Evolutionary conservation across 2,329 filamentous ascomycete genomes (phyloP), one percentile per base, ranked within the genome.

Genomic region (Pseudogymnoascus sp.): DNA sequence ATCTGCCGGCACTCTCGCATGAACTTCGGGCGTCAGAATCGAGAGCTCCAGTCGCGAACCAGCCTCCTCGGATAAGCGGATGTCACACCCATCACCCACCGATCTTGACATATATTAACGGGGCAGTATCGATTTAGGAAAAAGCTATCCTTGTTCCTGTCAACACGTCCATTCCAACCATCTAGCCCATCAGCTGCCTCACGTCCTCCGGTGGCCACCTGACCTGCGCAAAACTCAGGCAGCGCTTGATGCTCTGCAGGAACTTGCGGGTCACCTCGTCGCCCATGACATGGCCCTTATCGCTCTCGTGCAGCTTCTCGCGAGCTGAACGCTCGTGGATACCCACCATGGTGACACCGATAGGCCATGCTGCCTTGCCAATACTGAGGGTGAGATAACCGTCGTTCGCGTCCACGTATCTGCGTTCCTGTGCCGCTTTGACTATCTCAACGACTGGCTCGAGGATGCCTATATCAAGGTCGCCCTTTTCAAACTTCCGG

Each of bases 291-390:
- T 99, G 92, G 3, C 92, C 94, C 69, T 91, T 87, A 69, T 87
- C 84, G 61, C 86, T 87, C 72, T 94, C 84, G 71, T 97, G 92
- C 62, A 99, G 77, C 75, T 99, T 99, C 75, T 99, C 94, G 64
- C 94, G 83, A 18, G 94, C 92, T 66, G 88, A 94, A 70, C 94
- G 85, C 78, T 97, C 94, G 82, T 99, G 94, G 68, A 99, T 99
- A 79, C 94, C 94, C 69, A 99, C 94, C 94, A 97, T 99, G 72
- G 94, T 99, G 37, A 99, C 94, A 74, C 94, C 94, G 69, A 99
- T 99, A 21, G 94, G 94, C 94, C 94, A 99, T 13, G 94, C 94
- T 66, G 91, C 92, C 76, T 96, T 96, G 65, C 91, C 91, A 69
- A 99, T 99, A 71, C 90, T 95, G 59, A 99, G 78, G 59, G 90